Percentiles rank a stretch among this genome's conserved stretches.
Conservation (phyloP, 306 rosid species). For the Begonia loranthoides region DNA sequence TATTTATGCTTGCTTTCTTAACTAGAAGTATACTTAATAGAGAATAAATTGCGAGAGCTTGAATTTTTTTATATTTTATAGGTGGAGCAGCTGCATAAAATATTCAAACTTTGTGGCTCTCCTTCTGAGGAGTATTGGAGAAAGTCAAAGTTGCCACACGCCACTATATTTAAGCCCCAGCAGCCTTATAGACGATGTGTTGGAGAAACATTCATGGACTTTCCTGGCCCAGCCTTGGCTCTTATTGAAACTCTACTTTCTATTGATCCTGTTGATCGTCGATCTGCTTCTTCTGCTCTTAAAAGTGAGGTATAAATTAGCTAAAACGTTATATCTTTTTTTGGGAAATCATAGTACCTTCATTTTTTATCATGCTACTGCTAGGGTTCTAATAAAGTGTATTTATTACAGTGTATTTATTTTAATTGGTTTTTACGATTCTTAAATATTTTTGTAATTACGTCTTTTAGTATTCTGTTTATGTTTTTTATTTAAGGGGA, state of each 20-base stretch:
- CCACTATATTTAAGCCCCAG: conserved; percentile 88
- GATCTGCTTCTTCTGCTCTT: conserved; percentile 73
- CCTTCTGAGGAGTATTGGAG: conserved; percentile 93
- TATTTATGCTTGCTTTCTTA: conserved; percentile 4
- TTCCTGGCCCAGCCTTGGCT: conserved; percentile 65
- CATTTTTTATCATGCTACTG: conserved; percentile 7
- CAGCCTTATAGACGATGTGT: conserved; percentile 84
- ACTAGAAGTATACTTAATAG: conserved; percentile 6
- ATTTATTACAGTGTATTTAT: too few species aligned
- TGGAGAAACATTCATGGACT: conserved; percentile 74
- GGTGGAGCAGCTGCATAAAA: conserved; percentile 92
- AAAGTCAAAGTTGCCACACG: conserved; percentile 91
- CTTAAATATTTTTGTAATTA: too few species aligned
- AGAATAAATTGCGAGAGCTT: conserved; percentile 8
- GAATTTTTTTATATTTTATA: conserved; percentile 20
- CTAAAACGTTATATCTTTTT: too few species aligned
- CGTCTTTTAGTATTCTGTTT: too few species aligned
- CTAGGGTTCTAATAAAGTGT: too few species aligned
- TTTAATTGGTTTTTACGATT: too few species aligned
- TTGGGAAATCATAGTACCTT: background rate
- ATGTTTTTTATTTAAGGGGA: too few species aligned
- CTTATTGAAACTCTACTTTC: conserved; percentile 69
- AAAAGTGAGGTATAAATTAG: conserved; percentile 42
- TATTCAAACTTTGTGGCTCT: conserved; percentile 89
- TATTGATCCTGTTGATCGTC: conserved; percentile 86